phyloP scores from a whole-genome alignment of 371 early-diverging fungal genomes.

The Apophysomyces trapeziformis region DNA sequence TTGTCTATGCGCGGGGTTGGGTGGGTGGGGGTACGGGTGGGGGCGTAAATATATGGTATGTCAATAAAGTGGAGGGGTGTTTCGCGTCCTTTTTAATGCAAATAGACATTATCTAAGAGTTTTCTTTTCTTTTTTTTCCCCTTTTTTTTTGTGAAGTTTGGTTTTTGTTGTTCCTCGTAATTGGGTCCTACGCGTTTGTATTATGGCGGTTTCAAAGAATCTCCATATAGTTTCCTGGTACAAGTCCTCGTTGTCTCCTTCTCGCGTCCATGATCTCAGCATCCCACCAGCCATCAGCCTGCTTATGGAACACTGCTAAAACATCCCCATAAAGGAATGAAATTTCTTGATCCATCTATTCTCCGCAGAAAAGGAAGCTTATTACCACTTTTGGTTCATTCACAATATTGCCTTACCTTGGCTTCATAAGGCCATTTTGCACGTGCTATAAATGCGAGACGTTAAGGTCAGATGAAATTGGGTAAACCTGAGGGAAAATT shows the following conservation, averaged over 20 bases:
- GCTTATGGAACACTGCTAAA: constrained; percentile 42
- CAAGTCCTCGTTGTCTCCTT: constrained; percentile 38
- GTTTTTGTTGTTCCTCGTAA: too few relatives aligned
- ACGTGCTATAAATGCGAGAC: constrained; percentile 9
- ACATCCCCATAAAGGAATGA: constrained; percentile 45
- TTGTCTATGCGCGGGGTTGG: neutral
- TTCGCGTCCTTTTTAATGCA: neutral
- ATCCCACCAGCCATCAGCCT: constrained; percentile 58
- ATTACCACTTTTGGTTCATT: too few relatives aligned
- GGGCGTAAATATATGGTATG: too few relatives aligned
- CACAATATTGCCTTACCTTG: constrained; percentile 14
- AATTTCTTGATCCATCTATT: constrained; percentile 7
- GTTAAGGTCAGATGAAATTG: neutral
- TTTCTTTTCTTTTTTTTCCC: neutral
- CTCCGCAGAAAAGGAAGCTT: neutral
- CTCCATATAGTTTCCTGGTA: constrained; percentile 56
- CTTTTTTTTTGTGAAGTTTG: neutral
- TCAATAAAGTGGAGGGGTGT: neutral
- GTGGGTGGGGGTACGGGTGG: neutral
- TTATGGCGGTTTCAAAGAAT: neutral
- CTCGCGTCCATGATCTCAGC: constrained; percentile 38
- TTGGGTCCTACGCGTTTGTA: too few relatives aligned
- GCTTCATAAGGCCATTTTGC: constrained; percentile 39
- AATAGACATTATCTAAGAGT: neutral
- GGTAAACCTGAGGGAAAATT: neutral